These are phyloP conservation scores for Condylostoma magnum DNA, from an alignment of 169 alveolate genomes.

Conservation along the genomic window DNA sequence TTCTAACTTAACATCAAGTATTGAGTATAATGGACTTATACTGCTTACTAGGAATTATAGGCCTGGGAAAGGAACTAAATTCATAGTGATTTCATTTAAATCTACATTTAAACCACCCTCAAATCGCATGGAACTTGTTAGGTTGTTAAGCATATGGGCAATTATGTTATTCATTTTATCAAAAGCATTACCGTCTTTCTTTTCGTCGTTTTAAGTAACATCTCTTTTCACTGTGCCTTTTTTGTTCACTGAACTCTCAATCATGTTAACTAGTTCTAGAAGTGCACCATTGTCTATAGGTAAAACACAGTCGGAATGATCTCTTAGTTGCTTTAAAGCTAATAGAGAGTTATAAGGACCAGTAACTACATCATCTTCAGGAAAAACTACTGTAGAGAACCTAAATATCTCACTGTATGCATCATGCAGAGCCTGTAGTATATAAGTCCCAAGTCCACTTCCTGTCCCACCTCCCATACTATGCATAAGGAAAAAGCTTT, in stretches of 20 bases:
- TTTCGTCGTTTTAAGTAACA: slow-evolving; percentile 35
- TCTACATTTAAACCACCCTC: slow-evolving; percentile 94
- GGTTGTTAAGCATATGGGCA: slow-evolving; percentile 71
- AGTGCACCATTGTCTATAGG: slow-evolving; percentile 90
- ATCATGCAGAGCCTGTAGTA: slow-evolving; percentile 82
- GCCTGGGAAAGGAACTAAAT: slow-evolving; percentile 93
- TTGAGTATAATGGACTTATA: slow-evolving; percentile 80
- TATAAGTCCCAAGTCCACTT: slow-evolving; percentile 95
- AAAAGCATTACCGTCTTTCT: slow-evolving; percentile 63
- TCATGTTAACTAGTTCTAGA: slow-evolving; percentile 68
- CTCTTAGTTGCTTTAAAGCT: slow-evolving; percentile 81
- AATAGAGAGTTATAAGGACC: slow-evolving; percentile 91
- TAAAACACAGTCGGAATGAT: slow-evolving; percentile 90
- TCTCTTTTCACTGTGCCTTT: slow-evolving; percentile 46
- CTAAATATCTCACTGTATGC: slow-evolving; percentile 85
- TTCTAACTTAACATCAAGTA: slow-evolving; percentile 63
- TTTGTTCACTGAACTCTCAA: slow-evolving; percentile 56
- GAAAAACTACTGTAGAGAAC: slow-evolving; percentile 89
- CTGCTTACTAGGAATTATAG: slow-evolving; percentile 87
- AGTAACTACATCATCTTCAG: slow-evolving; percentile 92
- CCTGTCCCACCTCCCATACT: slow-evolving; percentile 99
- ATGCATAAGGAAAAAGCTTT: slow-evolving; percentile 93
- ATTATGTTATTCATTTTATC: slow-evolving; percentile 77
- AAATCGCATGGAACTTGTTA: slow-evolving; percentile 93
- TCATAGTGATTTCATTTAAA: slow-evolving; percentile 94